Percentiles rank a stretch among this genome's conserved stretches.
Conservation (phyloP, 2,329 filamentous ascomycete genomes). For the Arachnomyces sp. region DNA sequence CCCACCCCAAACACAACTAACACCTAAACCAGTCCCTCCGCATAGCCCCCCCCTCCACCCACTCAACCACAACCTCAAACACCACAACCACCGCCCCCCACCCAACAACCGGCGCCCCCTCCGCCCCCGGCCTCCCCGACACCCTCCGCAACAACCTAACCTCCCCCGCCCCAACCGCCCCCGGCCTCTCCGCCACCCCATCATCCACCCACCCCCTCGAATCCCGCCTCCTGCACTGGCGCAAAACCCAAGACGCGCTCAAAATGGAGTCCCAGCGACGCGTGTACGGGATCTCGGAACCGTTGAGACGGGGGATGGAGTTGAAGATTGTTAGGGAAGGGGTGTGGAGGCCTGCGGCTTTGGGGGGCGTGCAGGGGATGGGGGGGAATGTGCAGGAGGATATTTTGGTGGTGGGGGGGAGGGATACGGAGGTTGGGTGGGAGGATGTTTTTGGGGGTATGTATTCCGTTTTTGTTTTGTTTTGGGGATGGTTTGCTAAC, state of each 20-base stretch:
- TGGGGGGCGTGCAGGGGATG: constrained; percentile 49
- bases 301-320: constrained; percentile 89
- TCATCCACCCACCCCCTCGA: constrained; percentile 81
- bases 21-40: constrained; percentile 63
- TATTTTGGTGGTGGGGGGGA: constrained; percentile 61
- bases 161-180: constrained; percentile 45
- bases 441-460: constrained; percentile 82
- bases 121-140: constrained; percentile 88
- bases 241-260: constrained; percentile 74
- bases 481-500: constrained; percentile 7
- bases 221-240: constrained; percentile 80
- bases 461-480: constrained; percentile 17
- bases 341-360: constrained; percentile 67
- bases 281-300: constrained; percentile 87
- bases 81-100: constrained; percentile 44
- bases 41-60: constrained; percentile 65
- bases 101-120: constrained; percentile 66
- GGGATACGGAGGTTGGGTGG: constrained; percentile 74
- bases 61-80: constrained; percentile 61
- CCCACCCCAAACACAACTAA: constrained; percentile 3
- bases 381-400: constrained; percentile 73
- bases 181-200: constrained; percentile 36
- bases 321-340: constrained; percentile 75
- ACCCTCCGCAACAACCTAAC: constrained; percentile 78
- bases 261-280: constrained; percentile 85